These are phyloP conservation scores for Leccinum subspadiceum DNA, from an alignment of 1,284 basidiomycete genomes.

Conservation along the genomic window DNA sequence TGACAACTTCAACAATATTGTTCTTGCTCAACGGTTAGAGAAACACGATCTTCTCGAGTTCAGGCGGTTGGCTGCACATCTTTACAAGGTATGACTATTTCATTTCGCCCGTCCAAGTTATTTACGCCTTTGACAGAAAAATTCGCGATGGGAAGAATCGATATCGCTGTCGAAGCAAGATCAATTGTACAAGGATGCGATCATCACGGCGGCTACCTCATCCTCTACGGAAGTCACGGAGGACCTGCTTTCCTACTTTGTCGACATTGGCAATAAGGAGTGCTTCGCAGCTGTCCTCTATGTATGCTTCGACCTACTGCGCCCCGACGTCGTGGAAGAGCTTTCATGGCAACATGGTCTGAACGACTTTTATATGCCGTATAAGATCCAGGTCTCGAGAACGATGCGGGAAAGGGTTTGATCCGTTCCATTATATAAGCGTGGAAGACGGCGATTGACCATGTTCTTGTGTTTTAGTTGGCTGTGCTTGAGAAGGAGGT, in stretches of 20 bases:
- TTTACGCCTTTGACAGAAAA: slow-evolving; percentile 66
- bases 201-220: slow-evolving; percentile 89
- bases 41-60: slow-evolving; percentile 94
- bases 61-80: slow-evolving; percentile 88
- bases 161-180: slow-evolving; percentile 94
- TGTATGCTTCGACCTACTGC: slow-evolving; percentile 90
- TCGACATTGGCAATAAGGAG: slow-evolving; percentile 98
- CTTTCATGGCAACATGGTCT: slow-evolving; percentile 94
- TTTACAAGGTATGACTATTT: slow-evolving; percentile 74
- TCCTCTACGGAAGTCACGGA: slow-evolving; percentile 83
- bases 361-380: slow-evolving; percentile 96
- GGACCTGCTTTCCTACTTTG: slow-evolving; percentile 91
- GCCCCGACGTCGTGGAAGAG: slow-evolving; percentile 92
- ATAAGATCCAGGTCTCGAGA: slow-evolving; percentile 84
- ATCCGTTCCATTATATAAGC: slow-evolving; percentile 8
- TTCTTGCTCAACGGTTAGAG: slow-evolving; percentile 84
- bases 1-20: slow-evolving; percentile 95
- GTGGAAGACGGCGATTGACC: slow-evolving; percentile 13
- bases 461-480: slow-evolving; percentile 42
- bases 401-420: slow-evolving; percentile 66
- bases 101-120: not conserved
- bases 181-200: slow-evolving; percentile 94
- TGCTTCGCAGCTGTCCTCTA: slow-evolving; percentile 92
- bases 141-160: slow-evolving; percentile 91
- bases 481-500: slow-evolving; percentile 80